Conservation (phyloP, 352 stramenopile genomes). For the Phytophthora vignae region DNA sequence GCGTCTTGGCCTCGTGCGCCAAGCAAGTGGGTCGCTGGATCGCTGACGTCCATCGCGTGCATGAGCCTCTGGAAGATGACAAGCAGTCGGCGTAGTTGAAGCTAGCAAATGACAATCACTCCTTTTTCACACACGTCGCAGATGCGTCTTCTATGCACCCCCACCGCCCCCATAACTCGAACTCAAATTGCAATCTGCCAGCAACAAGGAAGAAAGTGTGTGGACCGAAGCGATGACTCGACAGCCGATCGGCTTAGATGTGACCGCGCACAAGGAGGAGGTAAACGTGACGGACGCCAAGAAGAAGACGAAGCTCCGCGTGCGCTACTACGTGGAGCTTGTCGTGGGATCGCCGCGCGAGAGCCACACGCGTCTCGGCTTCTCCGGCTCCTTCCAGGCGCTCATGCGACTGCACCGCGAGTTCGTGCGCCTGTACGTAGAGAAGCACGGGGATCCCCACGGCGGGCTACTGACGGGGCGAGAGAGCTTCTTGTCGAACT, state of each 20-base stretch:
- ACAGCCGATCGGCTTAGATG: slow-evolving; percentile 56
- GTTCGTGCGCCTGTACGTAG: slow-evolving; percentile 51
- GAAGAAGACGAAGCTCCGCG: slow-evolving; percentile 54
- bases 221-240: slow-evolving; percentile 20
- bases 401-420: slow-evolving; percentile 59
- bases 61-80: slow-evolving; percentile 42
- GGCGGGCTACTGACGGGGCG: slow-evolving; percentile 25
- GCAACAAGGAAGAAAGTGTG: slow-evolving; percentile 5
- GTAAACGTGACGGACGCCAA: slow-evolving; percentile 55
- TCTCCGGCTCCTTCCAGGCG: slow-evolving; percentile 70
- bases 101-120: not conserved
- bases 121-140: slow-evolving; percentile 18
- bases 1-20: slow-evolving; percentile 68
- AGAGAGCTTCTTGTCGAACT: slow-evolving; percentile 54
- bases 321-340: slow-evolving; percentile 81
- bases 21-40: slow-evolving; percentile 67
- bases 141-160: not conserved
- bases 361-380: slow-evolving; percentile 66
- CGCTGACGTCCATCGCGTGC: slow-evolving; percentile 53
- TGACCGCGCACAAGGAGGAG: slow-evolving; percentile 75
- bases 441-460: slow-evolving; percentile 45
- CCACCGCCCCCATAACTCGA: not conserved
- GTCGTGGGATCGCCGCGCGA: slow-evolving; percentile 58
- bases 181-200: not conserved
- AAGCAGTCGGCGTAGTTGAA: slow-evolving; percentile 13